Evolutionary conservation across 1,284 basidiomycete species (phyloP).

Genomic region (Xerocomus amazonicus): DNA sequence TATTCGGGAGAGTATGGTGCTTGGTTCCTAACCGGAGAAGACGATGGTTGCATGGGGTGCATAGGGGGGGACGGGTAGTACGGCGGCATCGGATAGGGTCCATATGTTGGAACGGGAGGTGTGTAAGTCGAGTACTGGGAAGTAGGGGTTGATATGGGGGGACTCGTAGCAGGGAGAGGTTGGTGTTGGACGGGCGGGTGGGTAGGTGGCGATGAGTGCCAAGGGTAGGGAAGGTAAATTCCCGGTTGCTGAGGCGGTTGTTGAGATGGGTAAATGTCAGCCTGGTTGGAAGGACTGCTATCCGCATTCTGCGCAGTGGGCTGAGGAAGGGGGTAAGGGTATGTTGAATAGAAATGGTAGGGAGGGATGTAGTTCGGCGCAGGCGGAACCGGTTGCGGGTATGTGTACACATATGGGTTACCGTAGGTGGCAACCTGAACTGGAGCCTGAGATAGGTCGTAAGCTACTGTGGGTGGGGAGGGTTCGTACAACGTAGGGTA

Average conservation of each 20-base stretch:
- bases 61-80: slow-evolving; percentile 46
- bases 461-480: slow-evolving; percentile 40
- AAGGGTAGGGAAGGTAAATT: slow-evolving; percentile 40
- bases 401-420: slow-evolving; percentile 39
- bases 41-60: slow-evolving; percentile 38
- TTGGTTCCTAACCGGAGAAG: slow-evolving; percentile 34
- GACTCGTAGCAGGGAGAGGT: slow-evolving; percentile 32
- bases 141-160: slow-evolving; percentile 31
- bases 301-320: slow-evolving; percentile 34
- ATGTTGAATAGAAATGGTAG: slow-evolving; percentile 39
- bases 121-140: slow-evolving; percentile 39
- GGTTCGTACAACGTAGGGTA: slow-evolving; percentile 70
- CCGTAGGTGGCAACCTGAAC: slow-evolving; percentile 38
- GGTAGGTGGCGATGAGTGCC: slow-evolving; percentile 31
- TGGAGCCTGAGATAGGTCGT: slow-evolving; percentile 47
- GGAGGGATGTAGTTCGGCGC: slow-evolving; percentile 35
- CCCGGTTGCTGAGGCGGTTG: slow-evolving; percentile 34
- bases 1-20: slow-evolving; percentile 29
- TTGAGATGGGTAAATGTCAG: slow-evolving; percentile 34
- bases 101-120: slow-evolving; percentile 36
- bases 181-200: slow-evolving; percentile 33
- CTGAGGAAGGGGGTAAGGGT: slow-evolving; percentile 34
- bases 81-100: slow-evolving; percentile 41
- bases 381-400: slow-evolving; percentile 33
- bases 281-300: slow-evolving; percentile 28